Percentiles rank a stretch among this genome's conserved stretches.
These are phyloP conservation scores for Cyclotella sp. DNA, from an alignment of 108 stramenopile genomes.

Conservation along the genomic window DNA sequence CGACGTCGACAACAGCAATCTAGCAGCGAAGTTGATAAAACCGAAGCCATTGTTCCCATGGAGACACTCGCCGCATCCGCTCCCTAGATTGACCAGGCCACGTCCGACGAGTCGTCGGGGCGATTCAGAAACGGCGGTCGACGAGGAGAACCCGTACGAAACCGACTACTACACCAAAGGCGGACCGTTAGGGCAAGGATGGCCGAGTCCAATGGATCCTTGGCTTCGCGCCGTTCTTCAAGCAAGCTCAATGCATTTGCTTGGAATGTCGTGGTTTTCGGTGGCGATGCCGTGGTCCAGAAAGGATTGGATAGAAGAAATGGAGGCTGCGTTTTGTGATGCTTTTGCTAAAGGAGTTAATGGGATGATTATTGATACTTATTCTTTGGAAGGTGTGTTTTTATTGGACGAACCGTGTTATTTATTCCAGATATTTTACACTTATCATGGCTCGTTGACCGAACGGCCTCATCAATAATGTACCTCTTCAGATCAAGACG, in stretches of 20 bases:
- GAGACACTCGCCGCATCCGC: constrained; percentile 32
- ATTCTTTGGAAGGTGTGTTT: constrained; percentile 12
- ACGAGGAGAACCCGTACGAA: constrained; percentile 7
- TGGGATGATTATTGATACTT: constrained; percentile 39
- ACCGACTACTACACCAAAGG: constrained; percentile 41
- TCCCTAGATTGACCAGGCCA: no score
- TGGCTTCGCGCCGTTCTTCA: constrained; percentile 32
- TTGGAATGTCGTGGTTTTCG: constrained; percentile 17
- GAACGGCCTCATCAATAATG: no score
- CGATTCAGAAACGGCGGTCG: constrained; percentile 17
- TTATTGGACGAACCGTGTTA: not conserved
- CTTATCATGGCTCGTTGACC: no score
- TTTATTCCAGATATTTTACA: not conserved
- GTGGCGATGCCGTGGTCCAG: constrained; percentile 39
- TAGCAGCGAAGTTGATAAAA: constrained; percentile 15
- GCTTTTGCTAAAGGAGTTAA: constrained; percentile 42
- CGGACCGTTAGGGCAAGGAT: constrained; percentile 41
- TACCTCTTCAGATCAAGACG: not conserved
- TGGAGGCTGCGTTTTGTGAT: constrained; percentile 38
- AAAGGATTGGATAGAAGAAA: constrained; percentile 23
- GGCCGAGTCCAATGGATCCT: constrained; percentile 39
- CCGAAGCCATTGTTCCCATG: constrained; percentile 44
- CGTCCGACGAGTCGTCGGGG: no score
- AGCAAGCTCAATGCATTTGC: constrained; percentile 32
- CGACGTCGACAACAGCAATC: not conserved